Evolutionary conservation across 768 basidiomycete species (phyloP).

Genomic region (Leccinellum luteum): DNA sequence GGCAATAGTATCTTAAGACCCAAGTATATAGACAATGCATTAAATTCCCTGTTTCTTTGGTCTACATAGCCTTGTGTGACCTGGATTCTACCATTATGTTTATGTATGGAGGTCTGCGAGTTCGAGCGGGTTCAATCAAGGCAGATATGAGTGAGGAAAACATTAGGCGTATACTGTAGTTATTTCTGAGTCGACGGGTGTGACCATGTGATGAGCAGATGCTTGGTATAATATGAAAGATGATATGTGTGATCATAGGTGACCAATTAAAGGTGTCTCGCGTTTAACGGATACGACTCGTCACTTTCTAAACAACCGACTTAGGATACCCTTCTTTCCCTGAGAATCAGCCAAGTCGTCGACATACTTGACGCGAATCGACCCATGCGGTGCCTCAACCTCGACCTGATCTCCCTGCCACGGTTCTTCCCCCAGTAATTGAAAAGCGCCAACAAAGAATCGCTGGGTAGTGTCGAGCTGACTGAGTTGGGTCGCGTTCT

Average conservation of each 20-base stretch:
- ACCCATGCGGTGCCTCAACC: conserved; percentile 17
- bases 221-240: too few species aligned
- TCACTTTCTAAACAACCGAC: conserved; percentile 19
- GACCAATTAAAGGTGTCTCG: not conserved
- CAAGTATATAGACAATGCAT: not conserved
- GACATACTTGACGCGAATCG: conserved; percentile 18
- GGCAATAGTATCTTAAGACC: not conserved
- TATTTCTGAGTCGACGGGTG: too few species aligned
- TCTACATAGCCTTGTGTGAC: too few species aligned
- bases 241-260: too few species aligned
- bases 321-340: conserved; percentile 17
- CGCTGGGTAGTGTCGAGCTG: conserved; percentile 14
- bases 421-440: conserved; percentile 7
- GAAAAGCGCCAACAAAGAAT: conserved; percentile 28
- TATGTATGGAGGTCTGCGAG: too few species aligned
- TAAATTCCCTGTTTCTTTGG: not conserved
- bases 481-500: conserved; percentile 20
- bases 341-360: conserved; percentile 8
- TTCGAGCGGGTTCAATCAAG: too few species aligned
- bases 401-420: conserved; percentile 25
- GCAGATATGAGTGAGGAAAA: too few species aligned
- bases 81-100: too few species aligned
- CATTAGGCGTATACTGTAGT: too few species aligned
- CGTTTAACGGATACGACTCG: not conserved
- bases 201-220: too few species aligned